Base-by-base conservation (phyloP, 805 yeast genomes). In the Kluyveromyces starmeri region DNA sequence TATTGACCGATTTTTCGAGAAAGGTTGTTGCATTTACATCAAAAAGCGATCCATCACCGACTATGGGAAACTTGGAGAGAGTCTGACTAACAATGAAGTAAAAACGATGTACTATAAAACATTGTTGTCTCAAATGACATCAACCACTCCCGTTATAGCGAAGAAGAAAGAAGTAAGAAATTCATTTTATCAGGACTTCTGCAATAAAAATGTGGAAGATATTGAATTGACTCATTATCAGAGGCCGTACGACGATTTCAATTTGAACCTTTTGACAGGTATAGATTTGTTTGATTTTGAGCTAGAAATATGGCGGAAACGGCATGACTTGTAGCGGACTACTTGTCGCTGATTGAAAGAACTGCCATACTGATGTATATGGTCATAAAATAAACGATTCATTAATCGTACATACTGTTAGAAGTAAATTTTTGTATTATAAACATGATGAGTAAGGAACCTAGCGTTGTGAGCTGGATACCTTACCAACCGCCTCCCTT, bases 11-110 rank as follows among this genome's bases (percentile, higher is more conserved):
- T 53, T 50, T 28, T 55, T 53, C 29, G 46, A 43, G 20, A 42
- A 48, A 27, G 60, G 60, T 7, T 47, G 53, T 1, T 43, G 51
- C 12, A 36, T 56, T 10, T 44, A 46, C 36, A 40, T 55, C 10
- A 55, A 53, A 28, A 47, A 37, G 4, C 41, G 36, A 20, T 39
- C 37, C 5, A 22, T 30, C 8, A 26, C 20, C 10, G 33, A 30
- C 15, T 30, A 30, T 21, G 33, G 33, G 16, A 30, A 21, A 19
- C 26, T 30, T 4, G 25, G 26, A n/a, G 19, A 13, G 15, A 20
- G 22, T 13, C n/a, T n/a, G 12, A 13, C 19, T 13, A 16, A 30
- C 11, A 15, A 6, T 5, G 33, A 30, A 13, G 10, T 20, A 5
- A 30, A 30, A 15, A 10, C 19, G 11, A 30, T 30, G 33, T 30